Conservation (phyloP, 495 filamentous ascomycete species). For the Penicillium waksmanii region DNA sequence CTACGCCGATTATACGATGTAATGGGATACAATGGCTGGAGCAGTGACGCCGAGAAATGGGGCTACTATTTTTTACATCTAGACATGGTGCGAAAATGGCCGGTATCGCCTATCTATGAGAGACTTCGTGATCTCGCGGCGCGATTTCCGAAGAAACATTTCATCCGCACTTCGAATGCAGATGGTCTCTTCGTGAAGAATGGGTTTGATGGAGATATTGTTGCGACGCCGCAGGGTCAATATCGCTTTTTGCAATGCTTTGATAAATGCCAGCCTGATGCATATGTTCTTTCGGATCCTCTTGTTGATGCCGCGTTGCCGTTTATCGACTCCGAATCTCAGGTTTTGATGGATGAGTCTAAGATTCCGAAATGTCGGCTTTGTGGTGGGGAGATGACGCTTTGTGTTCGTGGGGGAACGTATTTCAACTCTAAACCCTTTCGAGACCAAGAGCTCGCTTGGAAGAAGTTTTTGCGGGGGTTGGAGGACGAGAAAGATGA, state of each 20-base stretch:
- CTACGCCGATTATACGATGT: conserved; percentile 27
- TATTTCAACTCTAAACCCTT: conserved; percentile 29
- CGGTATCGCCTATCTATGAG: conserved; percentile 18
- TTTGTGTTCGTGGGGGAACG: conserved; percentile 29
- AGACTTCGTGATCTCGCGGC: conserved; percentile 7
- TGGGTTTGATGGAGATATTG: conserved; percentile 17
- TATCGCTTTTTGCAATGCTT: conserved; percentile 30
- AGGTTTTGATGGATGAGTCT: conserved; percentile 20
- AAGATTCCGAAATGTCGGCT: conserved; percentile 22
- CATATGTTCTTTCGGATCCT: conserved; percentile 20
- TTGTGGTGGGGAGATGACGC: conserved; percentile 25
- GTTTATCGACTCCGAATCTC: conserved; percentile 23
- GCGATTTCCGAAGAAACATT: conserved; percentile 9
- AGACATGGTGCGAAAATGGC: conserved; percentile 27
- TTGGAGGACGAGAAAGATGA: conserved; percentile 4
- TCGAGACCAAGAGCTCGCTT: conserved; percentile 18
- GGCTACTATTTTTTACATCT: conserved; percentile 32
- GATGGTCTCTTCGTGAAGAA: conserved; percentile 30
- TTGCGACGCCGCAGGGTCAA: conserved; percentile 30
- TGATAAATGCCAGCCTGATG: conserved; percentile 25
- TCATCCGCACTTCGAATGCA: conserved; percentile 31
- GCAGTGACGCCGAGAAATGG: conserved; percentile 27
- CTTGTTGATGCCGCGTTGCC: conserved; percentile 25
- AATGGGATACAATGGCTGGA: conserved; percentile 29
- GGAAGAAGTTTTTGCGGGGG: conserved; percentile 9